Percentiles rank a stretch among this genome's conserved stretches.
Conservation (phyloP, 2,329 filamentous ascomycete species). For the Ophiostoma sp. region DNA sequence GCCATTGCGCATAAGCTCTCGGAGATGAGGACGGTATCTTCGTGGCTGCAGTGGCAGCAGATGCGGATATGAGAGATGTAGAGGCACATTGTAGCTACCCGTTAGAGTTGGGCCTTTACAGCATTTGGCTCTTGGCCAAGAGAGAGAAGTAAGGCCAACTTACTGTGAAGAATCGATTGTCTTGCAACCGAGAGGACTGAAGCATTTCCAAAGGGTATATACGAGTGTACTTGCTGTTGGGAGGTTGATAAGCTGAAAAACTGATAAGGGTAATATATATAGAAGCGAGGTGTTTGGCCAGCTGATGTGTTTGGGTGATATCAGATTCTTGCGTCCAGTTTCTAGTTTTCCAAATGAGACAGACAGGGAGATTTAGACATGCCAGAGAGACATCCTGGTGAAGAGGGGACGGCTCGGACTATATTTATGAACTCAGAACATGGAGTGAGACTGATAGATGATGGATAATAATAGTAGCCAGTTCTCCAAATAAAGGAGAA, state of each 20-base stretch:
- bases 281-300: not conserved
- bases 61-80: constrained; percentile 38
- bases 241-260: not conserved
- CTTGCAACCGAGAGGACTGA: not conserved
- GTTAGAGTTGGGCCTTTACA: not conserved
- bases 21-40: constrained; percentile 41
- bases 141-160: not conserved
- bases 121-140: not conserved
- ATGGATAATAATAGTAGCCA: not conserved
- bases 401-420: not conserved
- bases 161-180: not conserved
- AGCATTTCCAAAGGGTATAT: not conserved
- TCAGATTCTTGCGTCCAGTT: not conserved
- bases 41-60: constrained; percentile 35
- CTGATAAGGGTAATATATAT: not conserved
- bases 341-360: not conserved
- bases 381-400: not conserved
- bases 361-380: not conserved
- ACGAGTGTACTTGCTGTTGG: not conserved
- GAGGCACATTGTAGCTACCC: constrained; percentile 35
- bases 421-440: constrained; percentile 7
- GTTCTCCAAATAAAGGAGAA: not conserved
- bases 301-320: not conserved
- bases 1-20: constrained; percentile 37
- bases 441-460: not conserved